Conservation (phyloP, 2,329 filamentous ascomycete genomes). For the Cucurbitaria berberidis region DNA sequence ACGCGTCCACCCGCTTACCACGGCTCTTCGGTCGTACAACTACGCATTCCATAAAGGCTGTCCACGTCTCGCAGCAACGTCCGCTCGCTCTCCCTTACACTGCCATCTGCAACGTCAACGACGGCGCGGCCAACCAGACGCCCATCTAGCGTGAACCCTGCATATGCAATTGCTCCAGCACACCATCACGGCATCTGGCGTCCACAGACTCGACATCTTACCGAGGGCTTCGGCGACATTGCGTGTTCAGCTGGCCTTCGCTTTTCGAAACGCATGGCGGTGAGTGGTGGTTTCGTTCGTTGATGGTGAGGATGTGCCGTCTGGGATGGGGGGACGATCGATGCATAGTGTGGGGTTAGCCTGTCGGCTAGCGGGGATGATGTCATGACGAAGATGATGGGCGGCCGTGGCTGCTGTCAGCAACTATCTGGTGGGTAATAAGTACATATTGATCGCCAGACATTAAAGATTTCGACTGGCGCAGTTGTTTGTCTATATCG, state of each 20-base stretch:
- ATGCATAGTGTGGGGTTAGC: background rate
- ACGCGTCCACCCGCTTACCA: conserved; percentile 3
- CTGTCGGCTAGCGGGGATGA: background rate
- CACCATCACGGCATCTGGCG: no score
- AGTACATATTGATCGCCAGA: no score
- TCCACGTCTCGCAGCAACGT: background rate
- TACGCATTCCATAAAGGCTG: background rate
- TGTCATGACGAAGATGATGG: background rate
- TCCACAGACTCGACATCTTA: no score
- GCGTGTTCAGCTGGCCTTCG: background rate
- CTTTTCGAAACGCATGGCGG: background rate
- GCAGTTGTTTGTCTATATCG: background rate
- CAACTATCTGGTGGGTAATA: no score
- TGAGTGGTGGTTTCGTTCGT: background rate
- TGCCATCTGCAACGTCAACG: no score
- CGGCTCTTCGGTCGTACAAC: conserved; percentile 2
- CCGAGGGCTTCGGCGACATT: background rate
- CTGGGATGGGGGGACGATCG: no score
- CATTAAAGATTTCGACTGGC: background rate
- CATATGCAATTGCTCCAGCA: no score
- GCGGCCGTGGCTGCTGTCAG: no score
- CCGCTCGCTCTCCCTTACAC: no score
- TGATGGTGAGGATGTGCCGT: background rate
- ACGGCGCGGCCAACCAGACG: no score
- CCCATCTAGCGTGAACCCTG: no score